phyloP scores from a whole-genome alignment of 768 basidiomycete genomes.

The Leccinellum albellum region DNA sequence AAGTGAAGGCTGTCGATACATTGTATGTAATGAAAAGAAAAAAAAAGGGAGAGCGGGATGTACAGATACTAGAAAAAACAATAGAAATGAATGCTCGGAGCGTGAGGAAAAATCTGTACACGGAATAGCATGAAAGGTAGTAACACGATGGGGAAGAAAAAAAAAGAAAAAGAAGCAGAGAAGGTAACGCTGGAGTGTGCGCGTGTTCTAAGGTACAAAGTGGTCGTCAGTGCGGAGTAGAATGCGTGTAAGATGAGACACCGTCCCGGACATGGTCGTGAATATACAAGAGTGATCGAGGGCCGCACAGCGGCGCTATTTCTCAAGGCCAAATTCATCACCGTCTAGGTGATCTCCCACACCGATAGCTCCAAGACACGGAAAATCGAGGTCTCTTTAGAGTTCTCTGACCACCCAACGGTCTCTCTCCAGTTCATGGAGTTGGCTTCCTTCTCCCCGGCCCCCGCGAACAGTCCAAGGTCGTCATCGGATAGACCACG shows the following conservation, averaged over 20 bases:
- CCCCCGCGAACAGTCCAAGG: slow-evolving; percentile 64
- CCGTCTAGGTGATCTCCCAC: slow-evolving; percentile 57
- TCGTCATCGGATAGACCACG: slow-evolving; percentile 82
- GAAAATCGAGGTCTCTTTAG: slow-evolving; percentile 70
- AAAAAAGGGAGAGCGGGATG: background rate
- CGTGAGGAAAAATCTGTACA: background rate
- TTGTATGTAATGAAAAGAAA: background rate
- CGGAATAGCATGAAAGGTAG: slow-evolving; percentile 8
- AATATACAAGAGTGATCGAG: slow-evolving; percentile 1
- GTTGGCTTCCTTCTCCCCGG: slow-evolving; percentile 86
- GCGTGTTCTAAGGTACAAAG: slow-evolving; percentile 27
- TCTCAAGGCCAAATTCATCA: background rate
- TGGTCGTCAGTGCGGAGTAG: slow-evolving; percentile 8
- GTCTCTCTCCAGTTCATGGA: slow-evolving; percentile 75
- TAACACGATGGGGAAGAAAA: slow-evolving; percentile 7
- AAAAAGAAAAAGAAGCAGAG: slow-evolving; percentile 13
- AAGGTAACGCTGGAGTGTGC: slow-evolving; percentile 18
- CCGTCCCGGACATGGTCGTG: slow-evolving; percentile 5
- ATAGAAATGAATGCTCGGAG: background rate
- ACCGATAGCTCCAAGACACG: slow-evolving; percentile 77
- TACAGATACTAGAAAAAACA: slow-evolving; percentile 12
- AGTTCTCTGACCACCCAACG: slow-evolving; percentile 77
- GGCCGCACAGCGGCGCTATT: slow-evolving; percentile 21
- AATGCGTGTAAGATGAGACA: slow-evolving; percentile 7
- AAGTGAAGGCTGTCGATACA: slow-evolving; percentile 28